Conservation (phyloP, 2,329 filamentous ascomycete genomes). For the Balansia obtecta region DNA sequence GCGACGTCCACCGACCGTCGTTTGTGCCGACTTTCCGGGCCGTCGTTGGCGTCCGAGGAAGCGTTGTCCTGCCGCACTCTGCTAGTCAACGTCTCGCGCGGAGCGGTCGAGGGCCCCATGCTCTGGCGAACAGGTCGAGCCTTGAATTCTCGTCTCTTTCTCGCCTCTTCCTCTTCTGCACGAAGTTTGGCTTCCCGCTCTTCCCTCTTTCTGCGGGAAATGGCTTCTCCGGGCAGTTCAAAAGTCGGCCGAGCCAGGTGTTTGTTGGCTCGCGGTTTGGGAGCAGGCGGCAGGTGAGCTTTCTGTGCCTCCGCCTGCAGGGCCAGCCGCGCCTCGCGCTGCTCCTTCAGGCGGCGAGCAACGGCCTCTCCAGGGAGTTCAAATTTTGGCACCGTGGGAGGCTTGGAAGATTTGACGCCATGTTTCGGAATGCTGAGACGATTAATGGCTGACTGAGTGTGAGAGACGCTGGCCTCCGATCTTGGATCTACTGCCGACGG, state of each 20-base stretch:
- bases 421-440: conserved; percentile 25
- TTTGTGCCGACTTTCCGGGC: conserved; percentile 12
- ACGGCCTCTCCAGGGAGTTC: conserved; percentile 52
- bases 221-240: conserved; percentile 51
- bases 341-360: conserved; percentile 43
- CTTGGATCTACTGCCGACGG: conserved; percentile 7
- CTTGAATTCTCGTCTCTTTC: conserved; percentile 50
- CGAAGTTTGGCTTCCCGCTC: conserved; percentile 41
- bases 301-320: conserved; percentile 23
- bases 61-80: conserved; percentile 38
- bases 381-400: conserved; percentile 42
- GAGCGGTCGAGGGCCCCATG: conserved; percentile 26
- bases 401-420: conserved; percentile 38
- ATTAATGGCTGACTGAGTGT: conserved; percentile 10
- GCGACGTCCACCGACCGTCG: conserved; percentile 12
- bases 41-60: conserved; percentile 15
- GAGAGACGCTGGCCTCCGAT: conserved; percentile 8
- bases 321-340: conserved; percentile 41
- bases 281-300: conserved; percentile 22
- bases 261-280: conserved; percentile 37
- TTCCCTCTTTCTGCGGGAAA: conserved; percentile 42
- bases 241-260: conserved; percentile 42
- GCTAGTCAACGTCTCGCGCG: conserved; percentile 46
- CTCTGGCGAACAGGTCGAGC: conserved; percentile 41
- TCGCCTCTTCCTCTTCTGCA: conserved; percentile 47